These are phyloP conservation scores for Vanrija sp. DNA, from an alignment of 1,284 basidiomycete genomes.

Conservation along the genomic window DNA sequence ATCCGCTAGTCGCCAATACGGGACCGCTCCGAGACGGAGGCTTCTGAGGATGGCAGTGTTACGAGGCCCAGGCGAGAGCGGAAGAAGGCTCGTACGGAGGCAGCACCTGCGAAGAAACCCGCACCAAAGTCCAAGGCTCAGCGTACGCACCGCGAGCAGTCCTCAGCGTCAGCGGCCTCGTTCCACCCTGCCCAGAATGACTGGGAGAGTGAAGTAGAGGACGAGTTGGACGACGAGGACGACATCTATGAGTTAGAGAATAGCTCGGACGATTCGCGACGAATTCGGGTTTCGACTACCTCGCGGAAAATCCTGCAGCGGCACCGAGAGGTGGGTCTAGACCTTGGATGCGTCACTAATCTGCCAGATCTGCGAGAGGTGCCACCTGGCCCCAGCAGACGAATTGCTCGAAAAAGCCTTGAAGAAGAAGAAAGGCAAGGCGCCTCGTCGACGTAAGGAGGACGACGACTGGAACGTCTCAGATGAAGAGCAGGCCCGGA, in stretches of 20 bases:
- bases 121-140: too few relatives aligned
- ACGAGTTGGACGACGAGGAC: constrained; percentile 7
- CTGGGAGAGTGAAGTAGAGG: constrained; percentile 14
- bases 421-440: constrained; percentile 43
- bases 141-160: too few relatives aligned
- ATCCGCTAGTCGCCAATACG: too few relatives aligned
- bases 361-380: constrained; percentile 36
- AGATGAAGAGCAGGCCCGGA: constrained; percentile 57
- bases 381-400: constrained; percentile 30
- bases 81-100: too few relatives aligned
- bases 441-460: constrained; percentile 41
- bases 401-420: constrained; percentile 25
- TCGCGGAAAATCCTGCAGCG: constrained; percentile 9
- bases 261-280: not conserved
- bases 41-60: too few relatives aligned
- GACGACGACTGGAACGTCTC: constrained; percentile 53
- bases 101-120: too few relatives aligned
- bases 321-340: constrained; percentile 15
- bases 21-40: too few relatives aligned
- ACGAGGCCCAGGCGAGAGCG: too few relatives aligned
- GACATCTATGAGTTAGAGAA: constrained; percentile 2
- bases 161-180: not conserved
- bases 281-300: not conserved
- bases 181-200: not conserved
- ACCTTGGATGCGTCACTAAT: not conserved